Percentiles rank a stretch among this genome's conserved stretches.
These are phyloP conservation scores for Emergomyces pasteurianus DNA, from an alignment of 2,329 filamentous ascomycete species.

Conservation along the genomic window DNA sequence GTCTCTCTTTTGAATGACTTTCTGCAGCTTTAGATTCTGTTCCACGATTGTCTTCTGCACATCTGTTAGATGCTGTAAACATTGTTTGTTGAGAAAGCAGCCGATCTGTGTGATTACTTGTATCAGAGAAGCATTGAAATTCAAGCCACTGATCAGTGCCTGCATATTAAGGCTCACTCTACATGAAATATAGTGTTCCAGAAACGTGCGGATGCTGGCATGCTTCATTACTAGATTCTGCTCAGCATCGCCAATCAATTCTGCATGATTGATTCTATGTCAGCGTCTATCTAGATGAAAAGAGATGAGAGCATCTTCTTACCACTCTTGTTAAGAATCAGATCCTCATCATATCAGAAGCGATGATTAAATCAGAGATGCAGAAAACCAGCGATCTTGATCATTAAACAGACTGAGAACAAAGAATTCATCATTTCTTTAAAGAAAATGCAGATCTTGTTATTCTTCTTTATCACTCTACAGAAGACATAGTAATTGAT, in stretches of 20 bases:
- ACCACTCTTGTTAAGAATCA: neutral
- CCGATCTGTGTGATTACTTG: constrained; percentile 12
- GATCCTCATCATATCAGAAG: constrained; percentile 12
- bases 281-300: neutral
- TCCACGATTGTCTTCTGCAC: constrained; percentile 9
- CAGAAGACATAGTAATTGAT: constrained; percentile 16
- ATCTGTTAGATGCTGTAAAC: constrained; percentile 5
- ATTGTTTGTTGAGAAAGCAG: constrained; percentile 11
- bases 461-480: constrained; percentile 10
- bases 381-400: constrained; percentile 14
- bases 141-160: constrained; percentile 13
- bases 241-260: constrained; percentile 13
- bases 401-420: constrained; percentile 6
- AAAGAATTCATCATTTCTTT: constrained; percentile 9
- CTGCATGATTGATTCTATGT: neutral
- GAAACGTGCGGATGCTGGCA: constrained; percentile 14
- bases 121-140: constrained; percentile 10
- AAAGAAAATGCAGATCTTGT: constrained; percentile 11
- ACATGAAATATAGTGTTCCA: constrained; percentile 15
- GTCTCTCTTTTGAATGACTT: neutral
- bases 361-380: constrained; percentile 14
- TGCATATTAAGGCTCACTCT: constrained; percentile 8
- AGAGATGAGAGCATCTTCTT: neutral
- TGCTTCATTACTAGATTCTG: constrained; percentile 15
- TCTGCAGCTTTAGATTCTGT: constrained; percentile 11